Evolutionary conservation across 2,329 filamentous ascomycete genomes (phyloP), one percentile per base, ranked within the genome.

Genomic region (Neonectria punicea): DNA sequence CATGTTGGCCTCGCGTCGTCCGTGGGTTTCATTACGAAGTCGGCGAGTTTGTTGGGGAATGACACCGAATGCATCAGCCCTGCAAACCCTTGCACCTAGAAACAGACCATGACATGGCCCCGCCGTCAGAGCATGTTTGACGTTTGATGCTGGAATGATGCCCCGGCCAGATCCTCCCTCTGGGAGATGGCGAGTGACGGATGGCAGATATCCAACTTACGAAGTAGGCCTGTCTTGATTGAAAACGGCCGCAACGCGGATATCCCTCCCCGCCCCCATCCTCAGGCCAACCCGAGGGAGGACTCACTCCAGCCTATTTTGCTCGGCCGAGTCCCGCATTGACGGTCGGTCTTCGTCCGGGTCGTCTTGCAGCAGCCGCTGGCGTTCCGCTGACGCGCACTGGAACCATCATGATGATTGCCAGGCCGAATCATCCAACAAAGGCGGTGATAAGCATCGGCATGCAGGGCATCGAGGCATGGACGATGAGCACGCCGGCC

Each of bases 361-460:
- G 54, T 43, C 34, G 41, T 20, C 28, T 63, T 22, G 25, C 34
- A 16, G 25, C 34, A 16, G 43, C 50, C 20, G 28, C 28, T 36
- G 39, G 34, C 28, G 18, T 36, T 39, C 10, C 41, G 51, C 11
- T 54, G 56, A 41, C 44, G 56, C 54, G 51, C 56, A 55, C 61
- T 56, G 36, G 44, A 64, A 63, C 53, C 36, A 39, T n/a, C 1
- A 39, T 39, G 64, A 57, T 71, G 63, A 62, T 66, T n/a, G 43
- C 28, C 36, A 25, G 49, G 51, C 43, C 34, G 50, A 47, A 69
- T 74, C 65, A 36, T 70, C 47, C 71, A 71, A 73, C 53, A 73
- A 71, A 73, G 62, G 68, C 68, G 70, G 70, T 73, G 69, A 65
- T 63, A 63, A 61, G 54, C 47, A 53, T 41, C 25, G 57, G 25